Conservation (phyloP, 2,329 filamentous ascomycete genomes). For the Xylariaceae sp. region DNA sequence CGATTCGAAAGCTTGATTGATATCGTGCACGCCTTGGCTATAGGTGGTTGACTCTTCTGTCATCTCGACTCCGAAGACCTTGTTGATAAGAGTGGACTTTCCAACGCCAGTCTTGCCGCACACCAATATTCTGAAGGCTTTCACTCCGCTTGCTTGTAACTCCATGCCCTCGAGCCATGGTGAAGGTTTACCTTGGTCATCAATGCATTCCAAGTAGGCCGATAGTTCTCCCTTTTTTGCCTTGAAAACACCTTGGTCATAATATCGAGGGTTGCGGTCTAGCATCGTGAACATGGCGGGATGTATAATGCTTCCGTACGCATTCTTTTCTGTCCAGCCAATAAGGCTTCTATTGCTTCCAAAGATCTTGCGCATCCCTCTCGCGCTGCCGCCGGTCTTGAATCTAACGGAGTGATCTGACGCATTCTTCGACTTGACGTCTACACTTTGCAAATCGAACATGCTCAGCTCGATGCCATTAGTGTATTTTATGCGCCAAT, state of each 20-base stretch:
- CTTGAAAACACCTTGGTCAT: constrained; percentile 12
- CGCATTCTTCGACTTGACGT: constrained; percentile 3
- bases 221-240: constrained; percentile 3
- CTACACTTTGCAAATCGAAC: constrained; percentile 12
- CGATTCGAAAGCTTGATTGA: constrained; percentile 10
- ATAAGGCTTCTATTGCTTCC: background rate
- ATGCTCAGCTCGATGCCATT: constrained; percentile 9
- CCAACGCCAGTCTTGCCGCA: constrained; percentile 13
- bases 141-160: constrained; percentile 7
- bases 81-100: constrained; percentile 13
- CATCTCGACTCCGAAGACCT: constrained; percentile 14
- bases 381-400: background rate
- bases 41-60: constrained; percentile 13
- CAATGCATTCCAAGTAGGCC: constrained; percentile 7
- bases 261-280: constrained; percentile 9
- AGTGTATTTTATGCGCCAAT: constrained; percentile 8
- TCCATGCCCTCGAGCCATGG: constrained; percentile 10
- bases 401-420: constrained; percentile 5
- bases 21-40: constrained; percentile 11
- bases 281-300: constrained; percentile 7
- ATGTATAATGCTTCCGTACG: constrained; percentile 10
- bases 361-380: constrained; percentile 6
- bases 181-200: constrained; percentile 7
- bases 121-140: constrained; percentile 10
- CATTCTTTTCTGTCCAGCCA: background rate